Evolutionary conservation across 2,329 filamentous ascomycete genomes (phyloP), one percentile per base, ranked within the genome.

Genomic region (Sclerotinia trifoliorum): DNA sequence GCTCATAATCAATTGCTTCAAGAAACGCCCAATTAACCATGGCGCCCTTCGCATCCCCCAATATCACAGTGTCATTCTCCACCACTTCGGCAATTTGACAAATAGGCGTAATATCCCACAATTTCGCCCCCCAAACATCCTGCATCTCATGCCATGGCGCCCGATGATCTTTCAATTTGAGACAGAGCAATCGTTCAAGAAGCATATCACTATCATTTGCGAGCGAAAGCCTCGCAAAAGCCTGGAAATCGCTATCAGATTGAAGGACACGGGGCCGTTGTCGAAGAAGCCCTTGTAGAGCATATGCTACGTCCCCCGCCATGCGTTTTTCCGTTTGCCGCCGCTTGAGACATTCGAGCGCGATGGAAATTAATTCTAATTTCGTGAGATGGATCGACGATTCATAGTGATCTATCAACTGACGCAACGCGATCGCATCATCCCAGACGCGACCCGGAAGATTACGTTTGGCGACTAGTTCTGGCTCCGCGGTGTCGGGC

Each of bases 51-150:
- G 74, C 75, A 1, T 74, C 73, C 61, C 78, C 77, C 24, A 78
- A 51, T 44, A 78, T 71, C 24, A 79, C 71, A 11, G 74, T 74
- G 19, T 74, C 68, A 39, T 78, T 74, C 46, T 78, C 74, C 15
- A 75, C 71, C 15, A 79, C 72, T 32, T 74, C 78, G 7, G 76
- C 76, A 7, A 78, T 72, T 63, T 77, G 73, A 60, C 77, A 78
- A 6, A 70, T 70, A 3, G 78, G 78, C 24, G 76, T 63, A 42
- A 79, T 75, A 65, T 78, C 75, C 75, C 77, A 78, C 6, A 78
- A 70, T 35, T 74, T 75, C 19, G 72, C 73, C 8, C 69, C 71
- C 46, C 72, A 77, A 35, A 72, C 72, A 67, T 78, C 78, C 10
- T 69, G 63, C 15, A 71, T 63, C 6, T 71, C 70, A n/a, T 75